phyloP scores from a whole-genome alignment of 1,284 basidiomycete species.

The Moesziomyces parantarcticus region DNA sequence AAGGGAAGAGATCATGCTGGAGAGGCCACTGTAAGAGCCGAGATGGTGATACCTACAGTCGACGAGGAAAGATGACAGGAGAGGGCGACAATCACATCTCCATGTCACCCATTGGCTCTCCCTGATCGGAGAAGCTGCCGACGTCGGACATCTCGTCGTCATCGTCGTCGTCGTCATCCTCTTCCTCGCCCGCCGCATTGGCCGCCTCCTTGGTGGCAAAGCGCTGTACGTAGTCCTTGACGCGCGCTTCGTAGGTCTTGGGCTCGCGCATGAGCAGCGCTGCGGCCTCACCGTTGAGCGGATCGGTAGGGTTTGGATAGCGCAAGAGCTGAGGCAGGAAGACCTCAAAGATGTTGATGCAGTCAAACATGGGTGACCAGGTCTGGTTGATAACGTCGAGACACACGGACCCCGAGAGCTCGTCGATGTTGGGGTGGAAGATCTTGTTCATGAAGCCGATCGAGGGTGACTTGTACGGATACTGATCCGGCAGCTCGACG shows the following conservation, averaged over 20 bases:
- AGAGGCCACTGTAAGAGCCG: too few species aligned
- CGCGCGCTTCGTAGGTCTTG: constrained; percentile 72
- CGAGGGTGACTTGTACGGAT: constrained; percentile 97
- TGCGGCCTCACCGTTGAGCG: constrained; percentile 96
- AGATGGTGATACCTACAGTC: neutral
- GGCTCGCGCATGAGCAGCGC: constrained; percentile 95
- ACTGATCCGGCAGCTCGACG: constrained; percentile 98
- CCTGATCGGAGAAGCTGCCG: constrained; percentile 60
- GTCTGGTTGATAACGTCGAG: constrained; percentile 65
- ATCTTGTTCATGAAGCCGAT: constrained; percentile 99
- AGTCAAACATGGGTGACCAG: constrained; percentile 73
- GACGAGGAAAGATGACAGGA: neutral
- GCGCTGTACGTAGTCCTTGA: constrained; percentile 57
- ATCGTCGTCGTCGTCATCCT: constrained; percentile 54
- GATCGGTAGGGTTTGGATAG: constrained; percentile 98
- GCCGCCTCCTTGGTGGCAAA: constrained; percentile 56
- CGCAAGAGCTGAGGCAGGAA: constrained; percentile 95
- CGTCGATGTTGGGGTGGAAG: constrained; percentile 98
- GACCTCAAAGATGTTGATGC: constrained; percentile 99
- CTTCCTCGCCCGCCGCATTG: constrained; percentile 43
- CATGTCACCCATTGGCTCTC: constrained; percentile 47
- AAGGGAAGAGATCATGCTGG: neutral
- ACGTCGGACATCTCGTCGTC: constrained; percentile 65
- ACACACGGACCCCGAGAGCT: constrained; percentile 73
- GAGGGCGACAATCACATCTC: constrained; percentile 35